Evolutionary conservation across 164 flowering plant species (phyloP), one percentile per base, ranked within the genome.

Genomic region (Berberis vulgaris): DNA sequence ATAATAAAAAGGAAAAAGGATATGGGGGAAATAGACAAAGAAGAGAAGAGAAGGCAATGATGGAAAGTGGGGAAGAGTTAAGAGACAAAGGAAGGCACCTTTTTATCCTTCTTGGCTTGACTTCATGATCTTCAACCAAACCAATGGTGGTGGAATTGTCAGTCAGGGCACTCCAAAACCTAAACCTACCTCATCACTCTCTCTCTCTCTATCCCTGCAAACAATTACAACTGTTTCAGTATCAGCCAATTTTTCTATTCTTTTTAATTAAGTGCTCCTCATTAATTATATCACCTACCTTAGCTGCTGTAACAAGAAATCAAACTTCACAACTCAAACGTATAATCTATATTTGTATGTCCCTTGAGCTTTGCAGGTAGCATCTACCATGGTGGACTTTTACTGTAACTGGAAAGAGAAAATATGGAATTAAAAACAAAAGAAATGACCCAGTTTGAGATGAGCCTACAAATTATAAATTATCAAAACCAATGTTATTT

Each of bases 61-160:
- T 49, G 63, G 26, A 26, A 59, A 44, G 41, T 6, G 11, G 59
- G n/a, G 41, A 40, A 5, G 43, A 1, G 54, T 52, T 53, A 44
- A 60, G 26, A 26, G 47, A 57, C 57, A 56, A 65, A 65, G 63
- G 49, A 46, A 53, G 41, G 12, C 43, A 60, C 26, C 26, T 26
- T 53, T 63, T 67, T 63, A 49, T 60, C 59, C 44, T 49, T 40
- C 49, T 41, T 57, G 12, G 9, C 2, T 5, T 50, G 50, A 26
- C 26, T n/a, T 45, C 40, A 63, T 9, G 13, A 45, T 65, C 64
- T 60, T 67, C 74, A 67, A 69, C 70, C 46, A 54, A 68, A 67
- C 62, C 65, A 71, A 46, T 67, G 64, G 61, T 54, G 56, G 73
- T 66, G 69, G 71, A 58, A 55, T 13, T 65, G 69, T 66, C 73